Base-by-base conservation (phyloP, 805 yeast genomes). In the Brettanomyces nanus region DNA sequence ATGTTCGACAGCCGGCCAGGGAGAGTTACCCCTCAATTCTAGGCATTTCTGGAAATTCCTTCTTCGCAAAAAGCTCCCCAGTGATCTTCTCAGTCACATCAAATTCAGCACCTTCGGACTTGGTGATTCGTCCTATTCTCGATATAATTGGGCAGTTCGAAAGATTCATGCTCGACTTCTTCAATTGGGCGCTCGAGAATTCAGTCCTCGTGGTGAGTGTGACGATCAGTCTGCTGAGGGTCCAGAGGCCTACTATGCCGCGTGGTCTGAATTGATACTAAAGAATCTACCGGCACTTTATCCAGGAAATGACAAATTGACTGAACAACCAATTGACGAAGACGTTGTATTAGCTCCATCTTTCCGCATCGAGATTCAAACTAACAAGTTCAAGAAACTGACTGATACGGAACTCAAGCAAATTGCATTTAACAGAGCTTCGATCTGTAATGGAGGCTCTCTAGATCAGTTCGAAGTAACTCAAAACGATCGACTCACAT, bases 1-100 rank as follows among this genome's bases (percentile, higher is more conserved):
- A 3, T 83, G 94, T 54, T 79, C 96, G 1, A 90, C 98, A 0
- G 82, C 95, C 1, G 97, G 98, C 6, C 97, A 90, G 58, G 98
- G 98, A 20, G 95, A 83, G 44, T 59, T 90, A 25, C 97, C 98
- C 0, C 59, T 82, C 30, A 85, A 85, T 53, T 80, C 82, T 1
- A 66, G 67, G 45, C 75, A 72, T 43, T 74, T 90, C 45, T 83
- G 95, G 94, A 68, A 70, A 46, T 76, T 81, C 44, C 58, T 92
- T 48, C 70, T 85, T 40, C 75, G 73, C 53, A 75, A 71, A 53
- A 77, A 76, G 45, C 69, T 90, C 6, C 92, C 63, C 0, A 21
- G 46, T 0, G 75, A 75, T 47, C 61, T 85, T 22, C 61, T 90
- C 28, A 68, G 69, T 44, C 84, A 80, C 52, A 48, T 85, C 9